Base-by-base conservation (phyloP, 192 early-diverging fungal species). In the Helicostylum pulchrum region DNA sequence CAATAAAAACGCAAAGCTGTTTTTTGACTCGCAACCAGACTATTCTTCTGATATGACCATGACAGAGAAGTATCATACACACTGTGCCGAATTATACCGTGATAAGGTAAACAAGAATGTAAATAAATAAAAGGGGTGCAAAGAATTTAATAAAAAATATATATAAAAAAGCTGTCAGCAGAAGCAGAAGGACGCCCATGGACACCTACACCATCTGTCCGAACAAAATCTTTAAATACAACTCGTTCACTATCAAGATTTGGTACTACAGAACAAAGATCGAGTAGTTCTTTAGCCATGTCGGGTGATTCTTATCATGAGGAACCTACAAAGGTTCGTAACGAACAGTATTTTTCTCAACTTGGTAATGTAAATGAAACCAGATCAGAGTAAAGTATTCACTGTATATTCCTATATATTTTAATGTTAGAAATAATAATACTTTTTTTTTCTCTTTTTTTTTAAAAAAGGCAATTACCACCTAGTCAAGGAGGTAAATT, bases 1-100 rank as follows among this genome's bases (percentile, higher is more conserved):
- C 11, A 99, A 99, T 72, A 75, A 80, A 59, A 90, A 89, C 56
- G 92, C 92, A 10, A 80, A 85, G 45, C 84, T 85, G 34, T 99
- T 97, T 73, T 97, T 96, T 74, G 81, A 83, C 59, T 66, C 86
- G 4, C 90, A 92, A 67, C 77, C 88, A 7, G 93, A 93, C 49
- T 94, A 89, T 75, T 75, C 71, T 3, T 73, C 83, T 9, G 80
- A 79, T 6, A 90, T 94, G 91, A 65, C 82, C 4, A 87, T 95
- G 59, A 78, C 78, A 48, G 91, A 95, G 58, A 97, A 95, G 71
- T 97, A 97, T 79, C 86, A 86, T 77, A 87, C 84, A 67, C 82
- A 85, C 43, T 94, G 92, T 78, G 93, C 95, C 23, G 74, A 83
- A 36, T 78, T 89, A 20, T 97, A 95, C 79, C 88, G 91, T 64